Conservation (phyloP, 257 asterid species). For the Leonotis leonurus region DNA sequence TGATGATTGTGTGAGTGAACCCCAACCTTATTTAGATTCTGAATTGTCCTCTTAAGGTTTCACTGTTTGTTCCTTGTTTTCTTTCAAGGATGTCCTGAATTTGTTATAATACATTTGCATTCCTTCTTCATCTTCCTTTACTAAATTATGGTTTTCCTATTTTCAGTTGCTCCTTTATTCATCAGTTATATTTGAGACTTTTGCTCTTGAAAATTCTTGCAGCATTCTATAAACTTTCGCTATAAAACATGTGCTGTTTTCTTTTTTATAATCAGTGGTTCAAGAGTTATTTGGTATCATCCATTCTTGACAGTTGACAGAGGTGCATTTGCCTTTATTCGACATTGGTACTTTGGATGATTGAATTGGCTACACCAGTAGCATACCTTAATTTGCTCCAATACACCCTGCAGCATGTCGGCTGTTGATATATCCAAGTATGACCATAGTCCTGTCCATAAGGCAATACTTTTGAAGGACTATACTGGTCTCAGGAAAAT, state of each 20-base stretch:
- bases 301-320: constrained; percentile 1
- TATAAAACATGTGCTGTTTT: neutral
- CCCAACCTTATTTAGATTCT: constrained; percentile 7
- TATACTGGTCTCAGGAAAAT: constrained; percentile 62
- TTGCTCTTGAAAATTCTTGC: neutral
- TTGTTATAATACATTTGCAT: neutral
- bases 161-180: neutral
- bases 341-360: constrained; percentile 21
- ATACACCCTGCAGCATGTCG: constrained; percentile 40
- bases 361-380: constrained; percentile 25
- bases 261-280: constrained; percentile 14
- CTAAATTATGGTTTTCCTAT: too few relatives aligned
- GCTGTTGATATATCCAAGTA: constrained; percentile 61
- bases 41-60: neutral
- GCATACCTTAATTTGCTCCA: constrained; percentile 13
- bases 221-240: neutral
- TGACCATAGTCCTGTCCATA: constrained; percentile 82
- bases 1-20: neutral
- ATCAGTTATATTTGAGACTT: neutral
- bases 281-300: neutral
- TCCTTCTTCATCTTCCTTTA: too few relatives aligned
- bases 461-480: constrained; percentile 73
- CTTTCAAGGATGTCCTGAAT: neutral
- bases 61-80: neutral
- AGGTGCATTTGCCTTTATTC: constrained; percentile 16